A percentile compares a stretch with the other conserved stretches of the same genome.
Evolutionary conservation across 257 asterid genomes (phyloP).

Genomic region (Plantago ovata): DNA sequence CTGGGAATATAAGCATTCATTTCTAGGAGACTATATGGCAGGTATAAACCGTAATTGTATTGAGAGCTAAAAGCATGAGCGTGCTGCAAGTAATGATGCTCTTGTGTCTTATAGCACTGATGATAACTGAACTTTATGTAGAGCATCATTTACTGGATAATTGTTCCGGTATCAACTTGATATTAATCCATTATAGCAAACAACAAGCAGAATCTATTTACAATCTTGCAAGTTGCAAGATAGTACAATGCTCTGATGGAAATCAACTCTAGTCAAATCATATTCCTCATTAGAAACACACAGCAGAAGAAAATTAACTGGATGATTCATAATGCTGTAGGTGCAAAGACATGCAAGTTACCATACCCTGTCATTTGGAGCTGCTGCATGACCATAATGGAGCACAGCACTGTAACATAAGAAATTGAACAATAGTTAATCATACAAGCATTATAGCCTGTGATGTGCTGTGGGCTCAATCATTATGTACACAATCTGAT

Average conservation of each 20-base stretch:
- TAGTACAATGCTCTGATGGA: too few species aligned
- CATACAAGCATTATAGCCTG: conserved; percentile 22
- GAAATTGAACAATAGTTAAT: conserved; percentile 22
- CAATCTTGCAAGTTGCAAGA: too few species aligned
- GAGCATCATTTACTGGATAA: too few species aligned
- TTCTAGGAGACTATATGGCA: neutral
- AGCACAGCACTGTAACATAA: conserved; percentile 66
- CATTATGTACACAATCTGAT: neutral
- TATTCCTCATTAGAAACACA: neutral
- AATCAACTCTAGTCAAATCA: too few species aligned
- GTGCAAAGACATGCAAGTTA: conserved; percentile 18
- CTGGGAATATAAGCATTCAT: neutral
- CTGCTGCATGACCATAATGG: conserved; percentile 99
- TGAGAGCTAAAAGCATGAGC: neutral
- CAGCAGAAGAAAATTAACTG: neutral
- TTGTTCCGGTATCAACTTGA: too few species aligned
- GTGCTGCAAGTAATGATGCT: too few species aligned
- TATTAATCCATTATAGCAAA: too few species aligned
- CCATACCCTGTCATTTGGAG: conserved; percentile 92
- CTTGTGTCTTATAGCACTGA: too few species aligned
- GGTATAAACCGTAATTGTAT: neutral
- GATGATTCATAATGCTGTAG: neutral
- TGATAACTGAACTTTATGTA: too few species aligned
- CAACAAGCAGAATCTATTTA: too few species aligned
- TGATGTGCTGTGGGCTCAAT: neutral